Base-by-base conservation (phyloP, 208 protist species). In the Acanthamoeba royreba region DNA sequence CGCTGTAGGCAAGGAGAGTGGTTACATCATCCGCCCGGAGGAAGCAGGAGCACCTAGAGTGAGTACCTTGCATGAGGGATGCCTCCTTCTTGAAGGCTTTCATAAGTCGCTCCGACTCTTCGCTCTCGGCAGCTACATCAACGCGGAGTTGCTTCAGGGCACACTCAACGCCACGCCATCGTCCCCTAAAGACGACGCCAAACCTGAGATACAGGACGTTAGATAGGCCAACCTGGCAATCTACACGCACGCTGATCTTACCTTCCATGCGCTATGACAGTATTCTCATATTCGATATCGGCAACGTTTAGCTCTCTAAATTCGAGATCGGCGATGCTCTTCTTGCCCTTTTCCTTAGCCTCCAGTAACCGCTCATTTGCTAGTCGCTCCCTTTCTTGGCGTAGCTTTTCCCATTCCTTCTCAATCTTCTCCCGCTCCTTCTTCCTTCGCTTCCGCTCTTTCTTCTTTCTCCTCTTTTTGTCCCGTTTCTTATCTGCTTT, bases 11-110 rank as follows among this genome's bases (percentile, higher is more conserved):
- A 19, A 55, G 9, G 49, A 55, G 49, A 25, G 19, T 19, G 49
- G 49, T 55, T 55, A n/a, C n/a, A n/a, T n/a, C n/a, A n/a, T n/a
- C n/a, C n/a, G n/a, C n/a, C n/a, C n/a, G n/a, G n/a, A n/a, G n/a
- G n/a, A n/a, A n/a, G n/a, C n/a, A n/a, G n/a, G n/a, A n/a, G n/a
- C n/a, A n/a, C n/a, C n/a, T n/a, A n/a, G n/a, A n/a, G 49, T 58
- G 49, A 13, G 5, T 35, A 77, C 63, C 81, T 61, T 92, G 55
- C 86, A 92, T 92, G 25, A 92, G 61, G 31, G 43, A 38, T 19
- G 86, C 86, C 61, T 92, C 86, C 42, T 40, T 40, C 40, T 40
- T 74, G 38, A 92, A 92, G 1, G 25, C 55, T 40, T 89, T 89
- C 17, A 89, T 22, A 15, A 87, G 77, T 4, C 85, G 85, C 22